Evolutionary conservation across 306 rosid species (phyloP).

Genomic region (Cicer pinnatifidum): DNA sequence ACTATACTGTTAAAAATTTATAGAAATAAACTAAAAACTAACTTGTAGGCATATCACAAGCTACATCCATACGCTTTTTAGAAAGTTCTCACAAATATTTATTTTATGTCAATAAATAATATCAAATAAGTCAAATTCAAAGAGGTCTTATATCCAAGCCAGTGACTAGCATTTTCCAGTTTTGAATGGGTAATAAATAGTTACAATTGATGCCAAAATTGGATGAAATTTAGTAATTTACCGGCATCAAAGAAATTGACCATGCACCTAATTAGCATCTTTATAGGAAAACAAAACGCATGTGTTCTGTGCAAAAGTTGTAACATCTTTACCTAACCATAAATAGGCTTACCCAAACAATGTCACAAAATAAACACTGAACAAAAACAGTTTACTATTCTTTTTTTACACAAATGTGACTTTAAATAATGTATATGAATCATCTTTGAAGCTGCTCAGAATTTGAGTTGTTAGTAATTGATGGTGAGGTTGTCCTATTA

Average conservation of each 20-base stretch:
- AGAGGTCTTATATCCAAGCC: no score
- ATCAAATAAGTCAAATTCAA: no score
- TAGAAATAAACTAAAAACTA: no score
- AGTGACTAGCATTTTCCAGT: no score
- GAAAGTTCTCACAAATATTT: no score
- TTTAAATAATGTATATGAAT: conserved; percentile 29
- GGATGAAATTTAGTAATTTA: background rate
- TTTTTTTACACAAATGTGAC: conserved; percentile 36
- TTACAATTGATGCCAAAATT: background rate
- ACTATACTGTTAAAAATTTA: no score
- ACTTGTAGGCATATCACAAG: no score
- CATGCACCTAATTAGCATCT: conserved; percentile 11
- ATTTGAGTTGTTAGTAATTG: conserved; percentile 58
- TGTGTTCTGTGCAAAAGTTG: conserved; percentile 1
- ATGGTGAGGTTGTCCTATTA: conserved; percentile 58
- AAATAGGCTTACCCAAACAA: conserved; percentile 13
- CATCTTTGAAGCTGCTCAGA: conserved; percentile 63
- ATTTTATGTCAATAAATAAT: no score
- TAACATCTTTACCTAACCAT: conserved; percentile 24
- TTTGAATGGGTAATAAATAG: background rate
- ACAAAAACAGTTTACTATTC: conserved; percentile 41
- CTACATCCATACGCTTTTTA: no score
- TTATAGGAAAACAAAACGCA: conserved; percentile 14
- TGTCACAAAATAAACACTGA: conserved; percentile 18
- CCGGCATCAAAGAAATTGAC: background rate